Conservation (phyloP, 441 rosid species). For the Erodium trifolium region DNA sequence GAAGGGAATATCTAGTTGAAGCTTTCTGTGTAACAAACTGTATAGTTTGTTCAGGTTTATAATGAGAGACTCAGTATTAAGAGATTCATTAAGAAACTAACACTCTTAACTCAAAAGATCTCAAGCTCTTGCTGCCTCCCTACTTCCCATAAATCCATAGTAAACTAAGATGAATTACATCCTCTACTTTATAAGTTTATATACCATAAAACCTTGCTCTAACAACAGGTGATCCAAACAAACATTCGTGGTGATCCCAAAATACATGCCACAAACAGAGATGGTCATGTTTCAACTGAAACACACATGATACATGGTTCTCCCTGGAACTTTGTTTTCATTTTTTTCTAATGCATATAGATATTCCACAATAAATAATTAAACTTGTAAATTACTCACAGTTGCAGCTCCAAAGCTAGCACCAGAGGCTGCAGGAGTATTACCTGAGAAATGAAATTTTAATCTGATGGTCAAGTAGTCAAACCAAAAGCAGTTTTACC, state of each 20-base stretch:
- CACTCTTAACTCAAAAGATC: neutral
- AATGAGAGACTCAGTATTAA: neutral
- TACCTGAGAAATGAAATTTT: slow-evolving; percentile 26
- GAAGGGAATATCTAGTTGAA: neutral
- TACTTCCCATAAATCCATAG: neutral
- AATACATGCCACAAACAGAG: neutral
- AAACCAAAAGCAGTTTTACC: neutral
- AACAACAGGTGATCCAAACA: neutral
- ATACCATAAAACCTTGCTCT: too few species aligned
- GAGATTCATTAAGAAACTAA: neutral
- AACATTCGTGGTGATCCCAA: neutral
- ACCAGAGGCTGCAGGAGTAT: slow-evolving; percentile 61
- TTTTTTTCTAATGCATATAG: neutral
- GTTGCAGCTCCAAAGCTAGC: slow-evolving; percentile 74
- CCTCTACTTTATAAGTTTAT: too few species aligned
- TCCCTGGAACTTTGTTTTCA: neutral
- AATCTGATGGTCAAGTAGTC: slow-evolving; percentile 14
- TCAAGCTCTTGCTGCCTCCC: neutral
- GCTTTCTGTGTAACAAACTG: too few species aligned
- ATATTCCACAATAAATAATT: neutral
- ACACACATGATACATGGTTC: neutral
- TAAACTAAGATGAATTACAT: too few species aligned
- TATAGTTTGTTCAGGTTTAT: too few species aligned
- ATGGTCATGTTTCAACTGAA: neutral
- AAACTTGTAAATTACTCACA: slow-evolving; percentile 41